Base-by-base conservation (phyloP, 164 flowering plant genomes). In the Liriodendron chinense region DNA sequence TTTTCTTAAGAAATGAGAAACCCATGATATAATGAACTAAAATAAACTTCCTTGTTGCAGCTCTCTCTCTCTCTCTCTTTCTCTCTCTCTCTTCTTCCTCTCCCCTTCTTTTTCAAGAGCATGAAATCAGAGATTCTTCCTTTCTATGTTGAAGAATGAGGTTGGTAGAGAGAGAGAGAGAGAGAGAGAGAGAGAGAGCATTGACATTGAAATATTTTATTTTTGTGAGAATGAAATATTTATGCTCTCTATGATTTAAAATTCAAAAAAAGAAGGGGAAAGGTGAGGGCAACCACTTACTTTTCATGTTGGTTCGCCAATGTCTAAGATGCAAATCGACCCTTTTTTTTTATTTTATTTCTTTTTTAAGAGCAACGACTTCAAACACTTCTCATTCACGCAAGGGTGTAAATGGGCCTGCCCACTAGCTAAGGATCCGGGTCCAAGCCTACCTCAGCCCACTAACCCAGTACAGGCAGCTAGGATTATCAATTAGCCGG, bases 311-410 rank as follows among this genome's bases (percentile, higher is more conserved):
- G 43, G 3, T 34, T 34, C 43, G 4, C 43, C 43, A 34, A 34
- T 2, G 43, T 34, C 43, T 34, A 34, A 34, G 43, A 34, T 34
- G 6, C 43, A 34, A 34, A 34, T 34, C 6, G 43, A 34, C 43
- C 43, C 6, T 34, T 34, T 34, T 34, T 2, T 34, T 34, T 34
- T 34, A 34, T 34, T 34, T 34, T 34, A 34, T 34, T 84, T 68
- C 86, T 85, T 9, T 81, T 80, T 86, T 81, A 78, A 82, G 88
- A 81, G 84, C 89, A 82, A 83, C 81, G 85, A 83, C 86, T 87
- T 86, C 79, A 74, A 78, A 83, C 81, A 80, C 80, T 87, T 84
- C 85, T 87, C 72, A 49, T 69, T 28, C 18, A 5, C 18, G 50
- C 2, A 63, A 63, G 20, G 14, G 1, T 13, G 61, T 56, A 2